Conservation (phyloP, 345 rosid species). For the Rubroshorea leprosula region DNA sequence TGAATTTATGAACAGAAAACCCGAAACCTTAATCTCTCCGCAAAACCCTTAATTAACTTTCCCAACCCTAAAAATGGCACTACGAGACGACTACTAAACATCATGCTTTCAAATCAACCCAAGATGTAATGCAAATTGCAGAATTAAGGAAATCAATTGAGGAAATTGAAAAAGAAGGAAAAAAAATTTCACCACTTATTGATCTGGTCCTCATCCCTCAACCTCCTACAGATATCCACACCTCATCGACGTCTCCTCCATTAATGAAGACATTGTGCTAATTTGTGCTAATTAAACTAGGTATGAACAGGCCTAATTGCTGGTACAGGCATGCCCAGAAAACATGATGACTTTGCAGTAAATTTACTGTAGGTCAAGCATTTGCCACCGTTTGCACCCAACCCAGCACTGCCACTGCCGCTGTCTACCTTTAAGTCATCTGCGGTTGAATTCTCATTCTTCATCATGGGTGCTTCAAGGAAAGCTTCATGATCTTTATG, state of each 20-base stretch:
- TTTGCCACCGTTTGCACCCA: slow-evolving; percentile 10
- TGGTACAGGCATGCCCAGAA: slow-evolving; percentile 30
- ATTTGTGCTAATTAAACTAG: too few species aligned
- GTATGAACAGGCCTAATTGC: slow-evolving; percentile 34
- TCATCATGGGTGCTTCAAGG: neutral
- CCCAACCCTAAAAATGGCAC: neutral
- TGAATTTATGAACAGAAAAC: neutral
- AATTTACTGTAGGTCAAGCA: slow-evolving; percentile 25
- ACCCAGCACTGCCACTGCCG: slow-evolving; percentile 5
- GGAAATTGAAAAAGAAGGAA: neutral
- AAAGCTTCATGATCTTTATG: too few species aligned
- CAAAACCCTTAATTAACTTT: too few species aligned
- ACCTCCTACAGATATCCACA: neutral
- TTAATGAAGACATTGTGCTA: neutral
- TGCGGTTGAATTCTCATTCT: neutral
- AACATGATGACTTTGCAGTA: slow-evolving; percentile 22
- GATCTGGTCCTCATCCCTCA: neutral
- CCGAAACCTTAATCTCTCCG: slow-evolving; percentile 7
- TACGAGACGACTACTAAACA: neutral
- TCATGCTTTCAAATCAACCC: neutral
- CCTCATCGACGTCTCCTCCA: neutral
- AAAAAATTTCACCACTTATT: neutral
- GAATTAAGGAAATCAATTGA: too few species aligned
- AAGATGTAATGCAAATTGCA: too few species aligned
- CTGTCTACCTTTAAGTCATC: neutral